Base-by-base conservation (phyloP, 345 rosid genomes). In the Alliaria petiolata region DNA sequence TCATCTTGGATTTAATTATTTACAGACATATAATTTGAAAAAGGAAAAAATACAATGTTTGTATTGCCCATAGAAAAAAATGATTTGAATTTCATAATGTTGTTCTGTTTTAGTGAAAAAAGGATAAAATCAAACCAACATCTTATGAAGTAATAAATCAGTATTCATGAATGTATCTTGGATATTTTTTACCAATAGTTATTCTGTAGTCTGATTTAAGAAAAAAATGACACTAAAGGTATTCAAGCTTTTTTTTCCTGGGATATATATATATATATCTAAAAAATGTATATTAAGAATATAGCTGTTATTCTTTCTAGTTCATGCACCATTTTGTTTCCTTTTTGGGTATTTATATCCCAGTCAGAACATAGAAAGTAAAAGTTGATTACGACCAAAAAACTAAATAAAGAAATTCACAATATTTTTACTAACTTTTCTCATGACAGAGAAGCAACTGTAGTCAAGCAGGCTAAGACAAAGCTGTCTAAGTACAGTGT, bases 271-370 rank as follows among this genome's bases (percentile, higher is more conserved):
- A 16, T 60, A 35, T 13, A 53, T 55, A 66, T 74, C 22, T 38
- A 44, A 47, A 56, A 56, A 46, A 38, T 30, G 15, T 64, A 6
- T 47, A 34, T 40, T 31, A 57, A 13, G 49, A 39, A 42, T 42
- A 15, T 6, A 57, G 28, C 10, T 39, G 42, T n/a, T 50, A 47
- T 40, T 51, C 39, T 74, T 38, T 40, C 51, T 22, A 42, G 46
- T 66, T 50, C 54, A 58, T 66, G 53, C 45, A 74, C 53, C 67
- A 40, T 59, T 38, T 47, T 38, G 36, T 45, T 58, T 66, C 49
- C 52, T 58, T 50, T 51, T 4, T 1, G 25, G 5, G 44, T 20
- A 56, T 17, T 10, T 70, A 16, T 60, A 36, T 50, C 60, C 7
- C 2, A 36, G 6, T 46, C 2, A 46, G 9, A 59, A 60, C 34